Percentiles rank a stretch among this genome's conserved stretches.
These are phyloP conservation scores for Mycena galericulata DNA, from an alignment of 768 basidiomycete genomes.

Conservation along the genomic window DNA sequence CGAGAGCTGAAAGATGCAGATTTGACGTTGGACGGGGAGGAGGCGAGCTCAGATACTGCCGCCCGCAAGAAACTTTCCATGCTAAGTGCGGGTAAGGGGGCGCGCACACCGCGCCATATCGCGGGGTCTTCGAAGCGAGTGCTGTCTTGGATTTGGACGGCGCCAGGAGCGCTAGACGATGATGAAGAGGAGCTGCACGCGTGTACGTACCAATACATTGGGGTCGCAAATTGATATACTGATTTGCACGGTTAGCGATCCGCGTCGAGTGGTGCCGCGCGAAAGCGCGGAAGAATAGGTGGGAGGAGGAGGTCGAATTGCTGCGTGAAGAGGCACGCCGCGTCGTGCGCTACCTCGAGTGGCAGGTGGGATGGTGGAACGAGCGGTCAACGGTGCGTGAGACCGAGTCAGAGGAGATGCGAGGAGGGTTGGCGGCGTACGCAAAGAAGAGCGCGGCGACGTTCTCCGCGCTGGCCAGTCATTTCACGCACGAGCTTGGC, in stretches of 20 bases:
- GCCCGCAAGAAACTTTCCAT: too few species aligned
- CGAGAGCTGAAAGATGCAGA: too few species aligned
- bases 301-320: constrained; percentile 26
- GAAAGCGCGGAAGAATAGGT: constrained; percentile 13
- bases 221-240: too few species aligned
- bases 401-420: background rate
- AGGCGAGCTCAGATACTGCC: too few species aligned
- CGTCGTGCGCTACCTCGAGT: constrained; percentile 7
- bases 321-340: constrained; percentile 29
- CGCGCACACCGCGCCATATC: too few species aligned
- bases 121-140: background rate
- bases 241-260: constrained; percentile 20
- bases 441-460: background rate
- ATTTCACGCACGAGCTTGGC: background rate
- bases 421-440: constrained; percentile 2
- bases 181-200: background rate
- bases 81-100: too few species aligned
- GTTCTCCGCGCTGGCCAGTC: background rate
- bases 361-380: constrained; percentile 10
- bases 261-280: constrained; percentile 31
- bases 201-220: background rate
- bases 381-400: background rate
- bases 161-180: background rate
- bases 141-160: background rate
- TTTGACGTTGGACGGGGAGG: too few species aligned